Evolutionary conservation across 176 grass and related monocot genomes (phyloP), one percentile per base, ranked within the genome.

Genomic region (Cocos nucifera): DNA sequence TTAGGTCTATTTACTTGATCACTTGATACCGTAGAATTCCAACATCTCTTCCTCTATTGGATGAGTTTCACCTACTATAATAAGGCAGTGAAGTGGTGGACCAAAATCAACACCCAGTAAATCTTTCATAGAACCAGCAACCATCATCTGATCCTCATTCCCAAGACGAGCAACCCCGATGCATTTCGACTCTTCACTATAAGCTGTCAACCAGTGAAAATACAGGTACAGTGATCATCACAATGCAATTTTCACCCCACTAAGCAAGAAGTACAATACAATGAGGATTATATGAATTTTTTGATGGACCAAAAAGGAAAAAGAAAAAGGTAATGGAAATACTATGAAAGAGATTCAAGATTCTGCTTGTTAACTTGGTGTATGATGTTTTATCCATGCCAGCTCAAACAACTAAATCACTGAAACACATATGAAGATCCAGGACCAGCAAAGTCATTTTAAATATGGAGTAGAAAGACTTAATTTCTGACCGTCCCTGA

Each of bases 1-100:
- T 54, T 28, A 28, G n/a, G 24, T 30, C 63, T 48, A 6, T 22
- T 27, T 16, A 63, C 6, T 73, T 54, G 15, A 63, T 70, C 67
- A 88, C 39, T 77, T 72, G 15, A 76, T 74, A 56, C 57, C 66
- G 71, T 89, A 86, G 32, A 92, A 92, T 49, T 88, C 74, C 70
- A 98, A 53, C 93, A 98, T 88, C 79, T 92, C 83, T 44, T 89
- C 73, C 83, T 98, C 93, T 73, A 98, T 54, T 44, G 87, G 86
- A 75, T 92, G 84, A 65, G 77, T 88, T 48, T 92, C 76, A 59
- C 93, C 93, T 53, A 76, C 84, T 77, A 98, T 83, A 35, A 98
- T 80, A 26, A 98, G 70, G 67, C 93, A 98, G 65, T 92, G 93
- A 82, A 98, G 87, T 15, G 93, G 93, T 25, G 67, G 26, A 8